Evolutionary conservation across 371 early-diverging fungal genomes (phyloP).

Genomic region (Lichtheimia ornata): DNA sequence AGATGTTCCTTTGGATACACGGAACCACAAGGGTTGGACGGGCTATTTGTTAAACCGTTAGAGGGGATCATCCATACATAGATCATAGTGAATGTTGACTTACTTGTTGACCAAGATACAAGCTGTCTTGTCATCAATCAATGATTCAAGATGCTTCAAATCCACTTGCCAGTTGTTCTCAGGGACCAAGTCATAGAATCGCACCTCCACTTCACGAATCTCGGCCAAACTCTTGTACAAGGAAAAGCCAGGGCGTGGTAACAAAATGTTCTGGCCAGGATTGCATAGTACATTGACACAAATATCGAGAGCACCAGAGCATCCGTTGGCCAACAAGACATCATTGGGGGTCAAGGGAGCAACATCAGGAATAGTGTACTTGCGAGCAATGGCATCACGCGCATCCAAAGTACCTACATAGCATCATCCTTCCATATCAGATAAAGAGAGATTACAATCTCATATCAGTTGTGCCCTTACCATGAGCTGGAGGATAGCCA

Average conservation of each 20-base stretch:
- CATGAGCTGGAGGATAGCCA: conserved; percentile 88
- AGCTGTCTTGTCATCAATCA: conserved; percentile 81
- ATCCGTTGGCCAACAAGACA: conserved; percentile 84
- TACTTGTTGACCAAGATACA: conserved; percentile 86
- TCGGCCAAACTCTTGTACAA: conserved; percentile 85
- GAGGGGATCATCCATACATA: neutral
- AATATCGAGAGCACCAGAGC: conserved; percentile 84
- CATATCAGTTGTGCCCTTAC: conserved; percentile 33
- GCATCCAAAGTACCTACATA: conserved; percentile 69
- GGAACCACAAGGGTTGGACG: conserved; percentile 92
- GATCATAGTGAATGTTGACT: too few species aligned
- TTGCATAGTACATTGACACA: conserved; percentile 75
- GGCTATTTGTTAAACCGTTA: conserved; percentile 34
- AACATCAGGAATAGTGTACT: conserved; percentile 55
- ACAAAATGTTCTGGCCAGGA: conserved; percentile 81
- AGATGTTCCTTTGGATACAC: conserved; percentile 79
- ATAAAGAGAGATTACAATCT: neutral
- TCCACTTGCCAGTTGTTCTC: conserved; percentile 87
- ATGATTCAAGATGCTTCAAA: conserved; percentile 74
- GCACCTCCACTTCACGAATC: conserved; percentile 74
- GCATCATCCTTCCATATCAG: neutral
- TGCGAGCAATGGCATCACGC: conserved; percentile 78
- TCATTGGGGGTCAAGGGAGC: conserved; percentile 77
- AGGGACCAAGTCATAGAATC: conserved; percentile 80
- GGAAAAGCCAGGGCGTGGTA: conserved; percentile 91